Percentiles rank a stretch among this genome's conserved stretches.
phyloP scores from a whole-genome alignment of 2,329 filamentous ascomycete genomes.

The Talaromyces sp. region DNA sequence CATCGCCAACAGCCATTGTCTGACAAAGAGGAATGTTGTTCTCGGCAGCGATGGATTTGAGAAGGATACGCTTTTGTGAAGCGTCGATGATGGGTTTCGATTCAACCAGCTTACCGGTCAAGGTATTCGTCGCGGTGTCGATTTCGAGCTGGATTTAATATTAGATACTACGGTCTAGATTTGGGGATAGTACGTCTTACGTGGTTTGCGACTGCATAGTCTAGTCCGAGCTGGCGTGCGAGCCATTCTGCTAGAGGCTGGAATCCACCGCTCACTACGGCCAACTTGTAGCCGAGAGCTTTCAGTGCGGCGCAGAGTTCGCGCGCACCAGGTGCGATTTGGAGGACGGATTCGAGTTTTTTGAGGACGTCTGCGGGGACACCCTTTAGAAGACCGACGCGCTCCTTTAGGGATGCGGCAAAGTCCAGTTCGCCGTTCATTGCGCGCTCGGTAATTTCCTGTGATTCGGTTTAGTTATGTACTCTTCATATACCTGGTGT shows the following conservation, averaged over 20 bases:
- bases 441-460: slow-evolving; percentile 83
- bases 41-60: slow-evolving; percentile 57
- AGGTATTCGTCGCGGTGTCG: slow-evolving; percentile 46
- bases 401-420: slow-evolving; percentile 75
- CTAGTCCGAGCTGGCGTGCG: slow-evolving; percentile 75
- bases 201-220: slow-evolving; percentile 88
- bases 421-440: slow-evolving; percentile 98
- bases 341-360: slow-evolving; percentile 72
- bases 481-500: not conserved
- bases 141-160: slow-evolving; percentile 49
- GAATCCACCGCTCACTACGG: slow-evolving; percentile 91
- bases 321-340: slow-evolving; percentile 78
- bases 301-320: slow-evolving; percentile 75
- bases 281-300: slow-evolving; percentile 79
- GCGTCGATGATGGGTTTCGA: slow-evolving; percentile 61
- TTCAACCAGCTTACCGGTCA: slow-evolving; percentile 61
- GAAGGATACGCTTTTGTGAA: slow-evolving; percentile 58
- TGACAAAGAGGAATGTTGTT: slow-evolving; percentile 58
- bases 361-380: slow-evolving; percentile 79
- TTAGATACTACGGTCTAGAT: not conserved
- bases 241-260: slow-evolving; percentile 87
- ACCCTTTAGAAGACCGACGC: slow-evolving; percentile 79
- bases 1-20: slow-evolving; percentile 64
- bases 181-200: slow-evolving; percentile 43
- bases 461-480: slow-evolving; percentile 10